A percentile compares a stretch with the other conserved stretches of the same genome.
Conservation (phyloP, 441 rosid species). For the Erodium moschatum region DNA sequence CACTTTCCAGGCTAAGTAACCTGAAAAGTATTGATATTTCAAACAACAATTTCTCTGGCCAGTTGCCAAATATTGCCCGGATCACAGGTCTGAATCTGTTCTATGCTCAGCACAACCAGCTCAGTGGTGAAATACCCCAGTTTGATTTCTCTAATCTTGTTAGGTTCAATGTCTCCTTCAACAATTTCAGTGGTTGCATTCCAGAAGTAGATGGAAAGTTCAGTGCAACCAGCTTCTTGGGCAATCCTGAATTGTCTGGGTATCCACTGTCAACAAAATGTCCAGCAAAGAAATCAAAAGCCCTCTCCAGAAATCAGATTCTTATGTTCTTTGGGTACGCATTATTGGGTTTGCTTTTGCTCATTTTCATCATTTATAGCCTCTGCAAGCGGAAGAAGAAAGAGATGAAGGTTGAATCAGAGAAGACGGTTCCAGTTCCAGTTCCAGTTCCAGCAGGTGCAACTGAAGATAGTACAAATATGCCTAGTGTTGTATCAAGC, state of each 20-base stretch:
- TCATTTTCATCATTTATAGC: constrained; percentile 21
- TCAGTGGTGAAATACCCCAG: constrained; percentile 35
- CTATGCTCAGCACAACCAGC: constrained; percentile 37
- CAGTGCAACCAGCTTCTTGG: constrained; percentile 25
- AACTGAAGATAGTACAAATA: constrained; percentile 21
- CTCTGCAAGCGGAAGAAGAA: constrained; percentile 21
- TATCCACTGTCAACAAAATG: constrained; percentile 21
- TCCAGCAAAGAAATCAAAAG: constrained; percentile 17
- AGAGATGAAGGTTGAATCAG: constrained; percentile 20
- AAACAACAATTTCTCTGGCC: constrained; percentile 35
- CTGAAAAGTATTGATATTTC: constrained; percentile 44
- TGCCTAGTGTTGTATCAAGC: constrained; percentile 22
- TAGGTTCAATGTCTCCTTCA: constrained; percentile 46
- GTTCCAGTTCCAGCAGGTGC: neutral
- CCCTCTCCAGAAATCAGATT: constrained; percentile 22
- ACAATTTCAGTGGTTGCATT: constrained; percentile 34
- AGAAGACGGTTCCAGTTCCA: constrained; percentile 16
- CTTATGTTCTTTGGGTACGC: constrained; percentile 40
- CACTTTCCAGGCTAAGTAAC: constrained; percentile 29
- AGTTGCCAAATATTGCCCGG: constrained; percentile 29
- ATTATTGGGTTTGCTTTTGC: constrained; percentile 24
- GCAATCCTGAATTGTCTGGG: constrained; percentile 27
- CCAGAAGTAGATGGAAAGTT: constrained; percentile 27
- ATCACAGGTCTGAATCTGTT: constrained; percentile 34
- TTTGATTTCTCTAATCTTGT: constrained; percentile 36